phyloP scores from a whole-genome alignment of 148 eudicot species.

The Mesembryanthemum crystallinum region DNA sequence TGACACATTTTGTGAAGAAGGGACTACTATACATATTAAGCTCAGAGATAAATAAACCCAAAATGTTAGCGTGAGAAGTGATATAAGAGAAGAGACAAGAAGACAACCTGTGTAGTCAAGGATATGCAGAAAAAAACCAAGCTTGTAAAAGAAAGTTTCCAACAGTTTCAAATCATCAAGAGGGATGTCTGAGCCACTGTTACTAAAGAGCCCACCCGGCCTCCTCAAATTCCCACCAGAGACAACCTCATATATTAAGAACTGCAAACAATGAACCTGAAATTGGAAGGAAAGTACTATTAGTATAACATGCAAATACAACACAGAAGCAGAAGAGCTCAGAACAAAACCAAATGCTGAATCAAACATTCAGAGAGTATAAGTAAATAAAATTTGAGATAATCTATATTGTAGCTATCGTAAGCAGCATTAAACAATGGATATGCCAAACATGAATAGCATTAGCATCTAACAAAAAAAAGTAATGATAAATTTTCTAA shows the following conservation, averaged over 20 bases:
- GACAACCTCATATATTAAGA: constrained; percentile 91
- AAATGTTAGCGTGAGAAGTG: neutral
- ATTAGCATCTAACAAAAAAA: neutral
- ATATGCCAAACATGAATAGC: neutral
- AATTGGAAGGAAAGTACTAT: constrained; percentile 10
- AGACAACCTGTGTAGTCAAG: constrained; percentile 82
- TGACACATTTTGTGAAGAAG: no score
- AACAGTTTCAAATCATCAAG: constrained; percentile 83
- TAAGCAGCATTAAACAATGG: neutral
- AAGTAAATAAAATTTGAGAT: neutral
- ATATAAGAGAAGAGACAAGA: constrained; percentile 8
- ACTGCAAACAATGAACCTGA: constrained; percentile 98
- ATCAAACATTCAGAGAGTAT: constrained; percentile 1
- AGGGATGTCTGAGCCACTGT: constrained; percentile 86
- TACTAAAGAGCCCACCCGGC: constrained; percentile 94
- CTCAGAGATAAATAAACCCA: neutral
- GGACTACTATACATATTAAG: neutral
- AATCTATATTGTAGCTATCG: neutral
- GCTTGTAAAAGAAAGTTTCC: constrained; percentile 98
- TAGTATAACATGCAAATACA: constrained; percentile 11
- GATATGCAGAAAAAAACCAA: constrained; percentile 88
- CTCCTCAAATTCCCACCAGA: constrained; percentile 94
- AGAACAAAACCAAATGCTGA: neutral
- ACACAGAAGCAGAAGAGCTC: neutral
- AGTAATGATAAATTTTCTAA: neutral